phyloP scores from a whole-genome alignment of 2,329 filamentous ascomycete species.

The Aspergillus sp. region DNA sequence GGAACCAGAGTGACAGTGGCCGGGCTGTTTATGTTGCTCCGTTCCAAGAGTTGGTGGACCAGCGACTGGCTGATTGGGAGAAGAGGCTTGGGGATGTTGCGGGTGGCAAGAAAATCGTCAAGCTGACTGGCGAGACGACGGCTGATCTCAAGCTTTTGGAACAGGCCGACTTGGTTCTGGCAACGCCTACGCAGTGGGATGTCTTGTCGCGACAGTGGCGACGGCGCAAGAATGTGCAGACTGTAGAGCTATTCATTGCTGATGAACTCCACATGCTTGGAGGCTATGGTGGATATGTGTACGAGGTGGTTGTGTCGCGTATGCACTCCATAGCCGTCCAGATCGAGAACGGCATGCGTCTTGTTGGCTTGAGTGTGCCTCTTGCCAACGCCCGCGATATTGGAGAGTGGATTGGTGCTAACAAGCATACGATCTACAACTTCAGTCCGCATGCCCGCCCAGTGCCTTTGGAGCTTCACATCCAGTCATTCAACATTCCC shows the following conservation, averaged over 20 bases:
- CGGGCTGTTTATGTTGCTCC: conserved; percentile 91
- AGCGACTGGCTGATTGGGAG: conserved; percentile 75
- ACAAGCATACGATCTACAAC: conserved; percentile 97
- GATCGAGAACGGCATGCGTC: conserved; percentile 73
- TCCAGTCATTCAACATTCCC: conserved; percentile 90
- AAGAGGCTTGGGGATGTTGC: conserved; percentile 62
- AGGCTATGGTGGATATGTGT: conserved; percentile 75
- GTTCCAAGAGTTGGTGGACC: conserved; percentile 86
- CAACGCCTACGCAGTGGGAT: conserved; percentile 93
- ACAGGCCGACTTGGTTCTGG: conserved; percentile 77
- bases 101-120: conserved; percentile 83
- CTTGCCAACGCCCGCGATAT: conserved; percentile 88
- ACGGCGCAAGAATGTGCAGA: conserved; percentile 87
- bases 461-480: conserved; percentile 82
- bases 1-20: conserved; percentile 62
- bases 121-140: conserved; percentile 86
- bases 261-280: conserved; percentile 93
- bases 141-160: conserved; percentile 85
- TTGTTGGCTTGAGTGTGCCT: conserved; percentile 83
- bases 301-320: conserved; percentile 93
- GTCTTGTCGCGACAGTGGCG: conserved; percentile 94
- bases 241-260: conserved; percentile 81
- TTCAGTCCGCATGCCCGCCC: conserved; percentile 89
- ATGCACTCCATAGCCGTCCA: conserved; percentile 95
- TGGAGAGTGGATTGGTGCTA: conserved; percentile 95